These are phyloP conservation scores for Pugionium dolabratum DNA, from an alignment of 345 rosid genomes.

Conservation along the genomic window DNA sequence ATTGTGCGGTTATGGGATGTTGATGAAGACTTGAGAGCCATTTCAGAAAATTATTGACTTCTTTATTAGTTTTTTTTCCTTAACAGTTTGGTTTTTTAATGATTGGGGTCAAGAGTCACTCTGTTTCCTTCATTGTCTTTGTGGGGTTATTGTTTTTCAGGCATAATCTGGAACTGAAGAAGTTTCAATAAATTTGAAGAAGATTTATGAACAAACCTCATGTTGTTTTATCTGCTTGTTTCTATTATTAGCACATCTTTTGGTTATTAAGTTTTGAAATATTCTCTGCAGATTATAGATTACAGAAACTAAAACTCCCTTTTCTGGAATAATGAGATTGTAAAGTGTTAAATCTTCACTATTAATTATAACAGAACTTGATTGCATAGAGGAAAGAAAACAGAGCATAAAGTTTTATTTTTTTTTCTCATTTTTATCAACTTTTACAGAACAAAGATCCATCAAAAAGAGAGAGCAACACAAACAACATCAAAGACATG, in stretches of 20 bases:
- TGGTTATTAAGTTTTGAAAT: too few species aligned
- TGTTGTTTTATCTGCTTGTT: constrained; percentile 29
- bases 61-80: not conserved
- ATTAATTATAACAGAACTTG: constrained; percentile 6
- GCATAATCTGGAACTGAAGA: constrained; percentile 26
- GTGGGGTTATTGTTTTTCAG: constrained; percentile 25
- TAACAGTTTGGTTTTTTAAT: constrained; percentile 15
- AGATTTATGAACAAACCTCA: constrained; percentile 13
- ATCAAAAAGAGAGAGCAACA: not conserved
- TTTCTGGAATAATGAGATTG: not conserved
- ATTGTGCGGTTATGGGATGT: constrained; percentile 90
- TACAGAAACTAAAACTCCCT: not conserved
- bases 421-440: not conserved
- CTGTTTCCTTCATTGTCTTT: constrained; percentile 15
- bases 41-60: constrained; percentile 31
- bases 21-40: constrained; percentile 43
- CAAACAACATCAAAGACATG: constrained; percentile 30
- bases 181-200: constrained; percentile 29
- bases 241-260: constrained; percentile 14
- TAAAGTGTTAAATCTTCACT: not conserved
- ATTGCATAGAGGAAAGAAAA: not conserved
- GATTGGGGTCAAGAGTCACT: constrained; percentile 27
- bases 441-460: constrained; percentile 25
- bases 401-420: constrained; percentile 7
- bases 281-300: not conserved